These are phyloP conservation scores for Mycotypha africana DNA, from an alignment of 371 early-diverging fungal species.

Conservation along the genomic window DNA sequence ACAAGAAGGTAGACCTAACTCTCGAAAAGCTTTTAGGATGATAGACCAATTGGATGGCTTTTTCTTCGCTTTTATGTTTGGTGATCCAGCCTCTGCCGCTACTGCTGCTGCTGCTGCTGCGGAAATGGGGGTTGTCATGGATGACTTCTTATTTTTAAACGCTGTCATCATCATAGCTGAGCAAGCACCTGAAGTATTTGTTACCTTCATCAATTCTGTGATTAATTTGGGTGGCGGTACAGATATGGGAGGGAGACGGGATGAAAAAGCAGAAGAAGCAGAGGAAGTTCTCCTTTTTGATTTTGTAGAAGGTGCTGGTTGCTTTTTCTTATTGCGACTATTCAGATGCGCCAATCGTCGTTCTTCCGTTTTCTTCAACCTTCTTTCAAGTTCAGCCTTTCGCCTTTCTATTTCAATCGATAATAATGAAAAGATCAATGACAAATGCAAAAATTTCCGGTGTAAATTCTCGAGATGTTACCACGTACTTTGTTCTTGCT, in stretches of 20 bases:
- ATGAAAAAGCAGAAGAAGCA: conserved; percentile 1
- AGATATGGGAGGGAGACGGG: too few relatives aligned
- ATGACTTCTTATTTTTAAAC: too few relatives aligned
- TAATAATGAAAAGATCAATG: too few relatives aligned
- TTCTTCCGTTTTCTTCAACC: conserved; percentile 19
- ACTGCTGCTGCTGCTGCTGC: neutral
- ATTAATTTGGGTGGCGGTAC: too few relatives aligned
- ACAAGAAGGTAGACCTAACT: conserved; percentile 25
- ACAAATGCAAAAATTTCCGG: too few relatives aligned
- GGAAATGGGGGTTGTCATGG: too few relatives aligned
- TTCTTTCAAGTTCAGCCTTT: conserved; percentile 20
- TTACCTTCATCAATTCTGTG: too few relatives aligned
- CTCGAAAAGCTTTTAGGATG: conserved; percentile 11
- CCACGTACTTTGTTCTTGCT: conserved; percentile 24
- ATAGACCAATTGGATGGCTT: conserved; percentile 11
- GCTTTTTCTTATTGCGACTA: too few relatives aligned
- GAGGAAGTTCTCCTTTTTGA: neutral
- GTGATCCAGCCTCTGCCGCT: neutral
- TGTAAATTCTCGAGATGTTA: too few relatives aligned
- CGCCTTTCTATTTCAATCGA: conserved; percentile 16
- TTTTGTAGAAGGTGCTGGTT: too few relatives aligned
- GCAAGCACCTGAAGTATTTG: too few relatives aligned
- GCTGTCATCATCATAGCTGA: too few relatives aligned
- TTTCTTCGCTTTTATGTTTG: conserved; percentile 4
- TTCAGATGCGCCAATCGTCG: conserved; percentile 21